Evolutionary conservation across 2,329 filamentous ascomycete genomes (phyloP), one percentile per base, ranked within the genome.

Genomic region (Penicillium palitans): DNA sequence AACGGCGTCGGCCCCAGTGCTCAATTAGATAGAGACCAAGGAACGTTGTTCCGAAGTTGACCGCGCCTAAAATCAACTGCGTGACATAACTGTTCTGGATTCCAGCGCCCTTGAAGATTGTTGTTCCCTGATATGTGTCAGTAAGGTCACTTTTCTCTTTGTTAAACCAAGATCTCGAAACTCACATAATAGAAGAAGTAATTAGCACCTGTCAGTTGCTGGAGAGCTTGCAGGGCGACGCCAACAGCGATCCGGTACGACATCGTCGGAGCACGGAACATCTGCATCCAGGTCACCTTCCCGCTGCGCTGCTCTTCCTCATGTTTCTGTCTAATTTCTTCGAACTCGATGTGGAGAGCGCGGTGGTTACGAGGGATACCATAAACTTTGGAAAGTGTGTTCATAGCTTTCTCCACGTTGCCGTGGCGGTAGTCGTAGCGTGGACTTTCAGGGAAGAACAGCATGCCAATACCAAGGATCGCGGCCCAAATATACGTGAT

Each of bases 21-120:
- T 90, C 87, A 0, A 90, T 87, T 24, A 90, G 79, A 63, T 85
- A 90, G 6, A 91, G 79, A 31, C 87, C 87, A 37, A 81, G 80
- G 62, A 90, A 85, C 0, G 87, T 89, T 63, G 80, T 83, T 51
- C 78, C 80, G 12, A 90, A 87, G 66, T 91, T 91, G 63, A 90
- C 86, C 6, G 82, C 84, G 19, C 79, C 79, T 1, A 88, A 78
- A 54, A 89, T 89, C 70, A 89, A 83, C 68, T 88, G 84, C 0
- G 84, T 86, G 51, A 84, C 77, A 61, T 86, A 87, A 8, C 84
- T 83, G 67, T 90, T 87, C 0, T 80, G 68, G 44, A 90, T 83
- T 41, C 86, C 87, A 3, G 88, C 85, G 1, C 86, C 83, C 55
- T 81, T 60, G 72, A 91, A 91, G 12, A 72, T 63, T 0, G 59